Evolutionary conservation across 2,329 filamentous ascomycete genomes (phyloP).

Genomic region (Xylariaceae sp.): DNA sequence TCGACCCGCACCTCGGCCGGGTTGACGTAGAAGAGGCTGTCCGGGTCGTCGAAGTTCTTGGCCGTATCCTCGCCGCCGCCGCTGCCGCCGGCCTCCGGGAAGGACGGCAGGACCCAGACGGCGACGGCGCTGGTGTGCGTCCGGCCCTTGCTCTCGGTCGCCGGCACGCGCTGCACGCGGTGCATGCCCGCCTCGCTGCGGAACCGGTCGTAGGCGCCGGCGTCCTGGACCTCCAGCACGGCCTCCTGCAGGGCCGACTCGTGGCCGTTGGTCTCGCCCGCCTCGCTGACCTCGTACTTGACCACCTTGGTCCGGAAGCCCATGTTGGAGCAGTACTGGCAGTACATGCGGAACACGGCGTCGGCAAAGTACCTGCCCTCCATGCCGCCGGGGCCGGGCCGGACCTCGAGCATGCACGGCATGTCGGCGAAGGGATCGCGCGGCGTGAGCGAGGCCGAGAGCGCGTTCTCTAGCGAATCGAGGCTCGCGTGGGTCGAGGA

Average conservation of each 20-base stretch:
- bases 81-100: conserved; percentile 51
- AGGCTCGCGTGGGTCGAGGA: conserved; percentile 56
- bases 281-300: conserved; percentile 72
- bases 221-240: conserved; percentile 70
- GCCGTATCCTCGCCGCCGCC: conserved; percentile 45
- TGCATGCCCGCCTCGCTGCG: conserved; percentile 90
- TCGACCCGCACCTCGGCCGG: conserved; percentile 75
- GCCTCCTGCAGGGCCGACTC: conserved; percentile 76
- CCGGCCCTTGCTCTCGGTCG: conserved; percentile 82
- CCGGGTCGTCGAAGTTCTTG: conserved; percentile 70
- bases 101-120: conserved; percentile 83
- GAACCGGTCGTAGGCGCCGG: conserved; percentile 73
- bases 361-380: conserved; percentile 89
- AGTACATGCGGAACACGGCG: conserved; percentile 86
- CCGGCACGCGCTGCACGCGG: conserved; percentile 85
- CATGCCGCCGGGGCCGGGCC: conserved; percentile 83
- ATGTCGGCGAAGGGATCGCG: conserved; percentile 83
- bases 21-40: conserved; percentile 86
- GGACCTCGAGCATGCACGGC: conserved; percentile 84
- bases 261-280: conserved; percentile 40
- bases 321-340: conserved; percentile 62
- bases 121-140: conserved; percentile 91
- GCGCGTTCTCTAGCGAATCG: conserved; percentile 52
- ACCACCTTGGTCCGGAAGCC: conserved; percentile 61
- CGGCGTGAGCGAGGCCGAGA: conserved; percentile 75